A percentile compares a stretch with the other conserved stretches of the same genome.
phyloP scores from a whole-genome alignment of 495 filamentous ascomycete species.

The Thermochaetoides thermophila region DNA sequence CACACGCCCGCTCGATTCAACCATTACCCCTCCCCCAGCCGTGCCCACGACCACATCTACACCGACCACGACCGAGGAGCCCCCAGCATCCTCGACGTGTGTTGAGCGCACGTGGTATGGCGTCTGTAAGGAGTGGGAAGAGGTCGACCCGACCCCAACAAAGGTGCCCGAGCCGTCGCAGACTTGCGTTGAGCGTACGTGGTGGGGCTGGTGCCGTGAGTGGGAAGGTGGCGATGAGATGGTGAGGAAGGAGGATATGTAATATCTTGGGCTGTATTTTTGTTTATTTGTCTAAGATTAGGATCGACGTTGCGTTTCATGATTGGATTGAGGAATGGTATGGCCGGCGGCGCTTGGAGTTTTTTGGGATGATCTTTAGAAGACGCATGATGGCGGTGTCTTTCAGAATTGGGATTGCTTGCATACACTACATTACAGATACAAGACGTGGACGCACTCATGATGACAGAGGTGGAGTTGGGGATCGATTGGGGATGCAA shows the following conservation, averaged over 20 bases:
- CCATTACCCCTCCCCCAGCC: constrained; percentile 25
- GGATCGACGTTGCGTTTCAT: too few relatives aligned
- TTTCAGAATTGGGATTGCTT: too few relatives aligned
- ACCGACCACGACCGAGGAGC: constrained; percentile 8
- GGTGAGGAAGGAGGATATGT: constrained; percentile 11
- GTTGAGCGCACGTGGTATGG: constrained; percentile 27
- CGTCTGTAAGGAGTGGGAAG: constrained; percentile 26
- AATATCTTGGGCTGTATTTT: constrained; percentile 4
- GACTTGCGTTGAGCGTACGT: constrained; percentile 24
- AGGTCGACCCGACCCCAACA: not conserved
- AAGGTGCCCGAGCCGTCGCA: constrained; percentile 11
- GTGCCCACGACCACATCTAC: constrained; percentile 10
- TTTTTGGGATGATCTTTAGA: too few relatives aligned
- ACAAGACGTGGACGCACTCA: too few relatives aligned
- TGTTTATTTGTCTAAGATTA: too few relatives aligned
- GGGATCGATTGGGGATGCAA: too few relatives aligned
- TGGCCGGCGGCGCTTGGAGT: constrained; percentile 1
- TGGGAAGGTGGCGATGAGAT: constrained; percentile 11
- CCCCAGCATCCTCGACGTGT: constrained; percentile 17
- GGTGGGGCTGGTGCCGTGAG: constrained; percentile 30
- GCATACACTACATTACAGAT: too few relatives aligned
- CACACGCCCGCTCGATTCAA: constrained; percentile 12
- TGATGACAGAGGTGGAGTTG: too few relatives aligned
- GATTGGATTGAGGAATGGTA: constrained; percentile 2
- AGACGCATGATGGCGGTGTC: too few relatives aligned